Conservation (phyloP, 2,329 filamentous ascomycete genomes). For the Fusarium torulosum region DNA sequence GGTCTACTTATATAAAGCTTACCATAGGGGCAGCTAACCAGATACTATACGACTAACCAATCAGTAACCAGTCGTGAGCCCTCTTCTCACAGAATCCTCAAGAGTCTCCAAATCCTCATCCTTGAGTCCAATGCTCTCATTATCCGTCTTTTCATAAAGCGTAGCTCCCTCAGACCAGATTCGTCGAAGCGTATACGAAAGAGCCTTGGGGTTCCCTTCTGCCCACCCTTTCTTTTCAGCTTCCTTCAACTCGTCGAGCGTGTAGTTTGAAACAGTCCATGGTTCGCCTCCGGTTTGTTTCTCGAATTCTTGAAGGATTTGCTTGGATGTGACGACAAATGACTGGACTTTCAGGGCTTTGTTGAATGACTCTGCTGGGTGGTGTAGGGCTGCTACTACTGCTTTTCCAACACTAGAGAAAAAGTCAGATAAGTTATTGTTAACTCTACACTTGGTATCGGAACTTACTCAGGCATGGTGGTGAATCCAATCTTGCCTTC, state of each 20-base stretch:
- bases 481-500: constrained; percentile 74
- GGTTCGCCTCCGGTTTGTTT: constrained; percentile 68
- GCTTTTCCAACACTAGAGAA: constrained; percentile 71
- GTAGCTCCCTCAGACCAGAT: constrained; percentile 82
- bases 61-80: constrained; percentile 35
- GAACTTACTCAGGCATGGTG: constrained; percentile 75
- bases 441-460: too few relatives aligned
- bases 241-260: constrained; percentile 65
- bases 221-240: constrained; percentile 72
- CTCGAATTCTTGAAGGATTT: constrained; percentile 76
- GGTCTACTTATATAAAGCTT: neutral
- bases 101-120: constrained; percentile 66
- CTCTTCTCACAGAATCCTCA: constrained; percentile 44
- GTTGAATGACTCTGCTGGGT: constrained; percentile 65
- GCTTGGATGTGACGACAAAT: constrained; percentile 73
- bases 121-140: constrained; percentile 65
- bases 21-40: too few relatives aligned
- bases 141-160: constrained; percentile 76
- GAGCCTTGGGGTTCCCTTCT: constrained; percentile 63
- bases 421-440: neutral
- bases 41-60: neutral
- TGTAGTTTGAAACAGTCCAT: constrained; percentile 54
- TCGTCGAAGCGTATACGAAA: constrained; percentile 70
- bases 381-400: constrained; percentile 70
- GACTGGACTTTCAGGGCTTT: constrained; percentile 76